Conservation (phyloP, 192 early-diverging fungal genomes). For the Podila epicladia region DNA sequence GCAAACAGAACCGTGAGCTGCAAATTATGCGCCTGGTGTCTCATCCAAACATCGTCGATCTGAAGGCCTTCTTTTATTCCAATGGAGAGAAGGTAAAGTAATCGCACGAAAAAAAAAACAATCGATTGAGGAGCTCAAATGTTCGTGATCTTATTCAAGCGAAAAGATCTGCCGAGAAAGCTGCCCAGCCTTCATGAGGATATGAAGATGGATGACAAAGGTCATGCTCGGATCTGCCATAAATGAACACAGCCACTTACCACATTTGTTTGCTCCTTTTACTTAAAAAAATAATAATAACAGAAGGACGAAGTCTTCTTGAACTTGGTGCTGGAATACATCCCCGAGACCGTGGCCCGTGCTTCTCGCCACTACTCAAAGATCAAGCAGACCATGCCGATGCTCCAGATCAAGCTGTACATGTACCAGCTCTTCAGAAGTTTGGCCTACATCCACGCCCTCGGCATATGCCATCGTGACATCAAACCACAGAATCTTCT, state of each 20-base stretch:
- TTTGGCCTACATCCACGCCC: constrained; percentile 94
- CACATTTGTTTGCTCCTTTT: not conserved
- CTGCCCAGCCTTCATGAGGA: too few relatives aligned
- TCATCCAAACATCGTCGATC: constrained; percentile 93
- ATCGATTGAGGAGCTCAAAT: not conserved
- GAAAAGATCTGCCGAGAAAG: too few relatives aligned
- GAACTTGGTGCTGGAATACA: constrained; percentile 94
- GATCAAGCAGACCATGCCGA: constrained; percentile 93
- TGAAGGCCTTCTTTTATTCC: constrained; percentile 95
- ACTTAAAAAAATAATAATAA: not conserved
- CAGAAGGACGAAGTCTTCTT: constrained; percentile 94
- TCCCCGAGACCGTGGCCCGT: constrained; percentile 97
- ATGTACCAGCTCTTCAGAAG: constrained; percentile 99
- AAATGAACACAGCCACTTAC: not conserved
- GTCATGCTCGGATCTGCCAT: not conserved
- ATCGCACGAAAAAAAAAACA: not conserved
- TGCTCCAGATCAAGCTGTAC: constrained; percentile 96
- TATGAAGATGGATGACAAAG: not conserved
- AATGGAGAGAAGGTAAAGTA: constrained; percentile 82
- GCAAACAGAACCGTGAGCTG: constrained; percentile 84
- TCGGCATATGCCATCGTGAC: constrained; percentile 99
- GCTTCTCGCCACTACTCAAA: constrained; percentile 91
- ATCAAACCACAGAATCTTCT: constrained; percentile 99
- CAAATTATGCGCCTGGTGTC: constrained; percentile 93
- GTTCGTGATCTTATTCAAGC: too few relatives aligned